A percentile compares a stretch with the other conserved stretches of the same genome.
phyloP scores from a whole-genome alignment of 2,329 filamentous ascomycete genomes.

The Nemania sp. region DNA sequence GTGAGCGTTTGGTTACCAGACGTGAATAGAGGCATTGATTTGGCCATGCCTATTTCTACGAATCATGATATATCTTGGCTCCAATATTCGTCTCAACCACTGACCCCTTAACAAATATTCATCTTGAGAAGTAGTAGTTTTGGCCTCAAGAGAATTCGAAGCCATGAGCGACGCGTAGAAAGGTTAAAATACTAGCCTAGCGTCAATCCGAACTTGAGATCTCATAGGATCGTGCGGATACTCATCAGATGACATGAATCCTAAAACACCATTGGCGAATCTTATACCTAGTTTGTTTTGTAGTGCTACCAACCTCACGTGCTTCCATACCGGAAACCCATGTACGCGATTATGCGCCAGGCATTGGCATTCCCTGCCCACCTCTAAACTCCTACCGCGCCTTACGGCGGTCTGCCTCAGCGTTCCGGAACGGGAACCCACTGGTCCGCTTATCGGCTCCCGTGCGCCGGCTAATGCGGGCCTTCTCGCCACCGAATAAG shows the following conservation, averaged over 20 bases:
- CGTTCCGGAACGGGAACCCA: conserved; percentile 56
- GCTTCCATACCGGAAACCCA: background rate
- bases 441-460: conserved; percentile 58
- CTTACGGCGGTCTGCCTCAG: conserved; percentile 51
- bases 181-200: background rate
- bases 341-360: background rate
- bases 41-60: conserved; percentile 11
- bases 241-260: background rate
- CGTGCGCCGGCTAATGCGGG: conserved; percentile 54
- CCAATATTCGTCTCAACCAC: background rate
- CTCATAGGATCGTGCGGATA: background rate
- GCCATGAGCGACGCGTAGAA: background rate
- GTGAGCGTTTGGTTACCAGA: conserved; percentile 29
- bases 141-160: background rate
- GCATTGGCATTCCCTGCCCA: background rate
- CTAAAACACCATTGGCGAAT: background rate
- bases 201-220: background rate
- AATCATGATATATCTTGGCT: conserved; percentile 27
- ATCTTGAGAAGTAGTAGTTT: background rate
- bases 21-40: conserved; percentile 21
- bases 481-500: conserved; percentile 55
- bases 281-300: background rate
- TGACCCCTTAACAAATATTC: background rate
- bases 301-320: background rate
- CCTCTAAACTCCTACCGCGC: conserved; percentile 34